These are phyloP conservation scores for Cladosporium oxysporum DNA, from an alignment of 2,329 filamentous ascomycete species.

Conservation along the genomic window DNA sequence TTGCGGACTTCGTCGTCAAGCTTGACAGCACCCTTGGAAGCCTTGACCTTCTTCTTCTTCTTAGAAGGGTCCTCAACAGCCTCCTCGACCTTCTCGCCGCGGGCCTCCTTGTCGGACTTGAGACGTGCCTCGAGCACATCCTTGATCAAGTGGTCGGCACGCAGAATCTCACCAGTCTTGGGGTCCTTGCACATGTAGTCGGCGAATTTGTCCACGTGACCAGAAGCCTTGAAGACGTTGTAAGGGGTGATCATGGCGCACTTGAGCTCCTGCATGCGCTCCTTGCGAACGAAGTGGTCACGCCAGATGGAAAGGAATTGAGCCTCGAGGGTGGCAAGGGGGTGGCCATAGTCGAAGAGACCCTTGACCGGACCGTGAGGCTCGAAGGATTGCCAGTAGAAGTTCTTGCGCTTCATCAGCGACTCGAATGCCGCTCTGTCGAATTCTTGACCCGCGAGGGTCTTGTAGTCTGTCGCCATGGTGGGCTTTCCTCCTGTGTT, in stretches of 20 bases:
- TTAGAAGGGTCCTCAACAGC: conserved; percentile 80
- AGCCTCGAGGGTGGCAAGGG: conserved; percentile 80
- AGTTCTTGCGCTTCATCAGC: conserved; percentile 82
- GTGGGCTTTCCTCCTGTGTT: conserved; percentile 42
- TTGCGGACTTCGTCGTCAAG: conserved; percentile 81
- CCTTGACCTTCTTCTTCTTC: conserved; percentile 77
- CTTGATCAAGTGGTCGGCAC: conserved; percentile 95
- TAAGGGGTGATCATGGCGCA: conserved; percentile 92
- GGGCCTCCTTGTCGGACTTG: conserved; percentile 89
- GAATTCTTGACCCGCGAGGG: conserved; percentile 85
- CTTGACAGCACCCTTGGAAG: conserved; percentile 68
- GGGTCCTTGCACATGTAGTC: conserved; percentile 95
- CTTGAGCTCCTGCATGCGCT: conserved; percentile 94
- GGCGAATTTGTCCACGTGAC: conserved; percentile 96
- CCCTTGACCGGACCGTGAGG: conserved; percentile 63
- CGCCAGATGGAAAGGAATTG: conserved; percentile 88
- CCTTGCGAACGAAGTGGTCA: conserved; percentile 89
- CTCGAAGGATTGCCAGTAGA: conserved; percentile 95
- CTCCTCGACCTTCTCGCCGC: conserved; percentile 74
- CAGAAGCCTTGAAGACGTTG: conserved; percentile 86
- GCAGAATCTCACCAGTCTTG: conserved; percentile 93
- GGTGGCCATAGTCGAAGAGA: conserved; percentile 91
- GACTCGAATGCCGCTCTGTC: conserved; percentile 80
- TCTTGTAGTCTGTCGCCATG: conserved; percentile 67
- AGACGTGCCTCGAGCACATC: conserved; percentile 84